A percentile compares a stretch with the other conserved stretches of the same genome.
Conservation (phyloP, 2,329 filamentous ascomycete genomes). For the Phyllosticta ampelicida region DNA sequence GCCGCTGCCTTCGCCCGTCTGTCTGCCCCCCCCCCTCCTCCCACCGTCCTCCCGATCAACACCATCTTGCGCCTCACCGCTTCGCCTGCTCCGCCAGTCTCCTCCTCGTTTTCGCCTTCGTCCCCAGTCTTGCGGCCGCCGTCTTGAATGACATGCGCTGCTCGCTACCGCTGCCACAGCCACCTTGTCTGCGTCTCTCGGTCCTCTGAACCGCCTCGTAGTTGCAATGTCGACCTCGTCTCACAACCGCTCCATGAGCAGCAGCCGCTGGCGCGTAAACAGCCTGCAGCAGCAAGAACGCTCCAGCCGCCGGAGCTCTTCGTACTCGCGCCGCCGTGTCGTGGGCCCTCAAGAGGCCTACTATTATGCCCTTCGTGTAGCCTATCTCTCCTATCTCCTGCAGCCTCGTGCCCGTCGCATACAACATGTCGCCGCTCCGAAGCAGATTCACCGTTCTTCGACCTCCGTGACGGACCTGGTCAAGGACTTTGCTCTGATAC, state of each 20-base stretch:
- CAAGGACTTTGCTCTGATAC: constrained; percentile 66
- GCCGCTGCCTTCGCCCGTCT: no score
- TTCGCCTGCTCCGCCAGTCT: neutral
- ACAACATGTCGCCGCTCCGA: constrained; percentile 63
- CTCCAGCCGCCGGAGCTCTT: constrained; percentile 29
- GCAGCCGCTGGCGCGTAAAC: constrained; percentile 29
- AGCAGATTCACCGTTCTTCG: constrained; percentile 56
- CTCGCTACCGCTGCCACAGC: neutral
- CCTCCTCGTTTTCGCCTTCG: constrained; percentile 2
- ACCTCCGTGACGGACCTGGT: constrained; percentile 71
- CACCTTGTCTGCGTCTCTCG: neutral
- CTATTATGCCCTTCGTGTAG: constrained; percentile 78
- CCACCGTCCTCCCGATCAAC: neutral
- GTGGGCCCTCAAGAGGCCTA: constrained; percentile 66
- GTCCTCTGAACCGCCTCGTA: neutral
- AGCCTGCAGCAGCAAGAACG: constrained; percentile 31
- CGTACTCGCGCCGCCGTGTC: constrained; percentile 25
- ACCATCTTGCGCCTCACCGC: constrained; percentile 6
- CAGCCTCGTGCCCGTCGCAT: constrained; percentile 83
- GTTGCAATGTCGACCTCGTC: constrained; percentile 8
- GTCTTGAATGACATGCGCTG: constrained; percentile 10
- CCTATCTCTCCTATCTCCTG: constrained; percentile 85
- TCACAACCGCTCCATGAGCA: constrained; percentile 10
- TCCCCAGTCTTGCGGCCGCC: constrained; percentile 4
- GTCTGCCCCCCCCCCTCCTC: neutral